A percentile compares a stretch with the other conserved stretches of the same genome.
Conservation (phyloP, 2,329 filamentous ascomycete species). For the Colletotrichum sp. region DNA sequence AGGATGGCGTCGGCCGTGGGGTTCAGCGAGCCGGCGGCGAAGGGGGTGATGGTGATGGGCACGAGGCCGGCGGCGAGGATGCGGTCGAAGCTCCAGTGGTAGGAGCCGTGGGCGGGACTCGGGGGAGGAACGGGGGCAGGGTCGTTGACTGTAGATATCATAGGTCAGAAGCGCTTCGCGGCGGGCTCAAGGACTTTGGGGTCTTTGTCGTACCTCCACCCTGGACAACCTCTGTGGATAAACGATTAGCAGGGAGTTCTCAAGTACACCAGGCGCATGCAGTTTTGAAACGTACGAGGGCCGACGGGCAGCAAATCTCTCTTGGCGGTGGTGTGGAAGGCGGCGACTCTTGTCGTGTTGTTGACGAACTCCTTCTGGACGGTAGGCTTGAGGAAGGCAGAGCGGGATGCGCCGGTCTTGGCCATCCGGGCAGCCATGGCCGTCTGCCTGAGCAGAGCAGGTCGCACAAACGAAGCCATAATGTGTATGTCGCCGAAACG, state of each 20-base stretch:
- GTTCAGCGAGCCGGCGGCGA: conserved; percentile 90
- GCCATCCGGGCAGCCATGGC: conserved; percentile 43
- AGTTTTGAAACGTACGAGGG: conserved; percentile 69
- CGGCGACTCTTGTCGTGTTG: conserved; percentile 64
- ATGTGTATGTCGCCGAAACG: background rate
- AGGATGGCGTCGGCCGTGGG: conserved; percentile 86
- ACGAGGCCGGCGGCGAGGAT: conserved; percentile 80
- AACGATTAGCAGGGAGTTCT: conserved; percentile 44
- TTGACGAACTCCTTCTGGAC: conserved; percentile 28
- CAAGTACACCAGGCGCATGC: background rate
- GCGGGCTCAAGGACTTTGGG: background rate
- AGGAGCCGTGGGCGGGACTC: conserved; percentile 84
- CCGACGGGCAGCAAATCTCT: conserved; percentile 80
- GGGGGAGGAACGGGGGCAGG: conserved; percentile 75
- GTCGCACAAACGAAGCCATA: conserved; percentile 64
- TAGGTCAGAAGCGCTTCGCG: conserved; percentile 4
- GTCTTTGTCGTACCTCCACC: conserved; percentile 68
- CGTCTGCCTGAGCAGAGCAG: conserved; percentile 60
- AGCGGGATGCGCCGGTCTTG: conserved; percentile 34
- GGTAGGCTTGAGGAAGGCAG: conserved; percentile 26
- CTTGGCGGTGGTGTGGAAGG: conserved; percentile 85
- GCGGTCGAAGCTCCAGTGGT: conserved; percentile 98
- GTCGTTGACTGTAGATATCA: conserved; percentile 75
- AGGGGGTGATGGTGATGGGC: conserved; percentile 87
- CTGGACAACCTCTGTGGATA: conserved; percentile 68